phyloP scores from a whole-genome alignment of 176 grass and related monocot genomes.

The Aegilops longissima region DNA sequence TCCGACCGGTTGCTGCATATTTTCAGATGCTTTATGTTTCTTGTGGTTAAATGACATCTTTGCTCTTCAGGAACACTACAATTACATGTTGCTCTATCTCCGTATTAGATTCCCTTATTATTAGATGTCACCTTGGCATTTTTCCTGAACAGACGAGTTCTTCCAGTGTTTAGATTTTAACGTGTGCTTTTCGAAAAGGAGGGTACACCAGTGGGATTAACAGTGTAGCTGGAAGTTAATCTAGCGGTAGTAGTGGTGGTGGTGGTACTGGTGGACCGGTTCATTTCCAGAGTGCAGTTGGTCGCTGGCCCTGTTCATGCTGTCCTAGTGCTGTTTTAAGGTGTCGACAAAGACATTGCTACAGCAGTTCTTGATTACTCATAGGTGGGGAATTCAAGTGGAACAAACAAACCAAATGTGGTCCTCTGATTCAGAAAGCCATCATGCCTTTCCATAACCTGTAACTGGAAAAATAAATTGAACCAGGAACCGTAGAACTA shows the following conservation, averaged over 20 bases:
- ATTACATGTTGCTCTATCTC: background rate
- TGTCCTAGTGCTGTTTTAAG: conserved; percentile 4
- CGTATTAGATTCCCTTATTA: background rate
- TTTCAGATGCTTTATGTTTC: conserved; percentile 22
- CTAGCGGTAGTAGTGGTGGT: background rate
- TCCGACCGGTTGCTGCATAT: background rate
- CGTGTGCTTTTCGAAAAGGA: background rate
- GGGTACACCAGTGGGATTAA: background rate
- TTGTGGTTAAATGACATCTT: background rate
- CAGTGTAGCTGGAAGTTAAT: conserved; percentile 13
- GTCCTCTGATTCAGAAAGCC: conserved; percentile 12
- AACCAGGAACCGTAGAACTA: too few relatives aligned
- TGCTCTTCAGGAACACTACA: too few relatives aligned
- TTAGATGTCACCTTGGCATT: background rate
- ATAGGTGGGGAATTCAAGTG: conserved; percentile 15
- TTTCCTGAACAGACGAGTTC: background rate
- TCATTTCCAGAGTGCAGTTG: background rate
- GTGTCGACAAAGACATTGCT: conserved; percentile 22
- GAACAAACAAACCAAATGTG: conserved; percentile 10
- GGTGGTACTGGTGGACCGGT: background rate
- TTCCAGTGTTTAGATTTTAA: conserved; percentile 9
- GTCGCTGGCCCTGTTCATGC: conserved; percentile 19
- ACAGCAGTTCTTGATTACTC: background rate
- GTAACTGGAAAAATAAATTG: too few relatives aligned
- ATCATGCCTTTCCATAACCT: background rate